Conservation (phyloP, 345 rosid genomes). For the Gynandropsis gynandra region DNA sequence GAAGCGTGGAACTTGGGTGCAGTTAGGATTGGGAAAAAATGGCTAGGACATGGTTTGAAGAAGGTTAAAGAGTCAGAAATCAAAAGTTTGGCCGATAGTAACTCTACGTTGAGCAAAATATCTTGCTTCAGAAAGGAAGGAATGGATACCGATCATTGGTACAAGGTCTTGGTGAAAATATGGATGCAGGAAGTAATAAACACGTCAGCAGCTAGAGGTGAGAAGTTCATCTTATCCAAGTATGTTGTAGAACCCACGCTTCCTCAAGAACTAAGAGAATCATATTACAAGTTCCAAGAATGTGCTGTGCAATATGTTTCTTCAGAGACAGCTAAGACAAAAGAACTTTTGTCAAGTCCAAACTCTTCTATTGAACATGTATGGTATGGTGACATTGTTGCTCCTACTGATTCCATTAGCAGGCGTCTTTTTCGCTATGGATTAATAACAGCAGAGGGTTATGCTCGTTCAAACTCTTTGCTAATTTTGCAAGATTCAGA, state of each 20-base stretch:
- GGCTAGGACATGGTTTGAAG: conserved; percentile 84
- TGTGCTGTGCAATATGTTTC: conserved; percentile 56
- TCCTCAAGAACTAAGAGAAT: conserved; percentile 69
- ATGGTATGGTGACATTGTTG: conserved; percentile 42
- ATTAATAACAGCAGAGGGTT: conserved; percentile 51
- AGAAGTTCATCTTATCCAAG: conserved; percentile 63
- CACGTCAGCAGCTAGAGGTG: conserved; percentile 40
- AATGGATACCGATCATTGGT: conserved; percentile 95
- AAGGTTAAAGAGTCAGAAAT: conserved; percentile 94
- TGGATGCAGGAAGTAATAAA: conserved; percentile 67
- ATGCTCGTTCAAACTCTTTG: conserved; percentile 36
- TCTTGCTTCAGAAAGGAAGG: conserved; percentile 72
- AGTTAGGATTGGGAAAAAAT: conserved; percentile 73
- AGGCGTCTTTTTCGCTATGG: conserved; percentile 74
- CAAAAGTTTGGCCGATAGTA: conserved; percentile 56
- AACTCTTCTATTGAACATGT: conserved; percentile 27
- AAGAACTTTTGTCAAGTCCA: conserved; percentile 52
- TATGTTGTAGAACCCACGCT: conserved; percentile 61
- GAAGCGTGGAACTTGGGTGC: conserved; percentile 77
- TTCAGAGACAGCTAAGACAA: conserved; percentile 58
- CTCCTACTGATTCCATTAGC: conserved; percentile 60
- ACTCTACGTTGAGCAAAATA: conserved; percentile 58
- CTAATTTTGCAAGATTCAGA: conserved; percentile 60
- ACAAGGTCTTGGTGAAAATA: conserved; percentile 52
- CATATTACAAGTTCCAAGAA: conserved; percentile 62